Evolutionary conservation across 2,329 filamentous ascomycete species (phyloP).

Genomic region (Sporothrix pseudoabietina): DNA sequence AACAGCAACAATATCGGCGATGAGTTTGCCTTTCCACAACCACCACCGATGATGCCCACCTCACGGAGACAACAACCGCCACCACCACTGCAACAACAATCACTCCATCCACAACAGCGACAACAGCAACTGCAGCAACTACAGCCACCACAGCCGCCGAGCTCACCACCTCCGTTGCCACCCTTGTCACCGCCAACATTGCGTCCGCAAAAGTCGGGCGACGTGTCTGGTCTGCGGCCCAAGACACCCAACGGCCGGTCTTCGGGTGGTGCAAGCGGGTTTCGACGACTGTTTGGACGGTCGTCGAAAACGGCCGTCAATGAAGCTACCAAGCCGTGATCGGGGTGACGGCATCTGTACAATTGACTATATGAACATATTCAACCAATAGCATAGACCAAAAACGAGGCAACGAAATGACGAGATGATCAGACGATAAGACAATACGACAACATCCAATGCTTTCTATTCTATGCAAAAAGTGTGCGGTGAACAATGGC

Average conservation of each 20-base stretch:
- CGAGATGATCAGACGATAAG: not conserved
- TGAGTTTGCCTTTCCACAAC: constrained; percentile 18
- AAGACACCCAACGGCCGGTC: constrained; percentile 31
- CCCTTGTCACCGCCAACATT: constrained; percentile 26
- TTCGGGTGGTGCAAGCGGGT: constrained; percentile 24
- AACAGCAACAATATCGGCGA: constrained; percentile 12
- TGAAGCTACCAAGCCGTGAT: not conserved
- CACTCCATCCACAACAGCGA: not conserved
- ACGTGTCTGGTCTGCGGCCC: constrained; percentile 24
- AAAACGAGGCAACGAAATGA: constrained; percentile 2
- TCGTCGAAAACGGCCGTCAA: constrained; percentile 6
- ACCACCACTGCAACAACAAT: not conserved
- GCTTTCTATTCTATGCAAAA: constrained; percentile 5
- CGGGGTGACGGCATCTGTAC: not conserved
- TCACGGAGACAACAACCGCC: not conserved
- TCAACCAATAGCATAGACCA: constrained; percentile 1
- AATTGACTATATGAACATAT: not conserved
- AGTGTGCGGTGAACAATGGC: not conserved
- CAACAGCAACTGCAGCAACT: not conserved
- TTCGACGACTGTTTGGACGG: constrained; percentile 35
- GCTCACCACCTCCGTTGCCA: not conserved
- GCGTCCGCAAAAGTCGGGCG: constrained; percentile 29
- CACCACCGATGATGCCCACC: not conserved
- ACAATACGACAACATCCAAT: not conserved
- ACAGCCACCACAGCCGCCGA: not conserved